Base-by-base conservation (phyloP, 2,329 filamentous ascomycete genomes). In the Penicillium paneum region DNA sequence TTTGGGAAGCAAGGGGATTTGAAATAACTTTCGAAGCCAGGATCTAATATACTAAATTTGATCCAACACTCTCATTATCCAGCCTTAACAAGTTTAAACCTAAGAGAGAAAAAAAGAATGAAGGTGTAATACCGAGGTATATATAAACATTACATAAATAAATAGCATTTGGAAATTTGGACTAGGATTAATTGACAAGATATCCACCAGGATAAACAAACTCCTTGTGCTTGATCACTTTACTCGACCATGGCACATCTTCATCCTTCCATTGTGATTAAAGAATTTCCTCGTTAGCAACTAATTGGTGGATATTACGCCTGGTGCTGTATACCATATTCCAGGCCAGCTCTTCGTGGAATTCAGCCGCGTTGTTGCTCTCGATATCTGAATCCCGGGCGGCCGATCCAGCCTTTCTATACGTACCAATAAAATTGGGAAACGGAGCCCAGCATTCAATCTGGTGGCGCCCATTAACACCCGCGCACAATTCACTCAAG, bases 391-490 rank as follows among this genome's bases (percentile, higher is more conserved):
- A 68, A 46, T 64, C 60, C 28, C 70, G 53, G 54, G 64, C 62
- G 8, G 52, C 32, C 8, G 50, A 51, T 8, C 79, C 80, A 0
- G 70, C 70, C 0, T 72, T 63, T 1, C 75, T 68, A 56, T 80
- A 76, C 15, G 79, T 76, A n/a, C 78, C 72, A 61, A 82, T 78
- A 3, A 82, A 63, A 29, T 71, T 68, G 0, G 78, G 79, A 71
- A 56, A 81, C 39, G 65, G 79, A 75, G 41, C 68, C 71, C 48
- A 74, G 69, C 53, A 72, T 57, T 38, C 65, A 61, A 46, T 72
- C 41, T 58, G 67, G 0, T 68, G 68, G 8, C 69, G 60, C 6
- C 67, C 60, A 6, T 39, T 17, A 26, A 53, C 42, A 0, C 75
- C 76, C 24, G 77, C 75, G 59, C 79, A 81, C 65, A 78, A 78